Percentiles rank a stretch among this genome's conserved stretches.
These are phyloP conservation scores for Botrytis pseudocinerea DNA, from an alignment of 2,329 filamentous ascomycete genomes.

Conservation along the genomic window DNA sequence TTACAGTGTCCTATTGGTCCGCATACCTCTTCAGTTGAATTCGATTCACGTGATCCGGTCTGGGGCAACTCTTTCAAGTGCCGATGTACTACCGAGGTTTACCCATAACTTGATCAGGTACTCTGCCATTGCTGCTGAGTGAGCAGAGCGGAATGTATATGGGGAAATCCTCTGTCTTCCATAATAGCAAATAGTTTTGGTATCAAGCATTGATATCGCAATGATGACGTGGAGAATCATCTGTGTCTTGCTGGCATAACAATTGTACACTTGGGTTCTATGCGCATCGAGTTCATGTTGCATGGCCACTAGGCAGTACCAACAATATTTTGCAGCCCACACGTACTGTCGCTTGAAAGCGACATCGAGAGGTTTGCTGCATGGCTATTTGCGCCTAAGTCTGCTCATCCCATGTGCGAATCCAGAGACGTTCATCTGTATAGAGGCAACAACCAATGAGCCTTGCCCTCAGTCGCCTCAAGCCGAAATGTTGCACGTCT, in stretches of 20 bases:
- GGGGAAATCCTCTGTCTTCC: background rate
- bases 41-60: background rate
- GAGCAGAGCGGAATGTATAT: background rate
- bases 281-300: background rate
- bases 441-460: background rate
- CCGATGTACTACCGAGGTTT: background rate
- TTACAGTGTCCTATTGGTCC: too few species aligned
- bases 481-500: constrained; percentile 8
- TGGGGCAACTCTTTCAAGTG: background rate
- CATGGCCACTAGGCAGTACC: background rate
- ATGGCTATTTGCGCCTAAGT: background rate
- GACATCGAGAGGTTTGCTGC: background rate
- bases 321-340: background rate
- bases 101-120: background rate
- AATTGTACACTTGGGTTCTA: background rate
- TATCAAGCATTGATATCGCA: background rate
- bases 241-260: background rate
- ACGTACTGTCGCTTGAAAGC: background rate
- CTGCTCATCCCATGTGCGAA: background rate
- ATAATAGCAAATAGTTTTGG: background rate
- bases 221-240: background rate
- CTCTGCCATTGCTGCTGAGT: background rate
- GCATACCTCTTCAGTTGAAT: background rate
- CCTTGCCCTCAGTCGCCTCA: background rate
- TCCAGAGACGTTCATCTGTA: background rate